phyloP scores from a whole-genome alignment of 1,284 basidiomycete species.

The Anthracocystis walkeri region DNA sequence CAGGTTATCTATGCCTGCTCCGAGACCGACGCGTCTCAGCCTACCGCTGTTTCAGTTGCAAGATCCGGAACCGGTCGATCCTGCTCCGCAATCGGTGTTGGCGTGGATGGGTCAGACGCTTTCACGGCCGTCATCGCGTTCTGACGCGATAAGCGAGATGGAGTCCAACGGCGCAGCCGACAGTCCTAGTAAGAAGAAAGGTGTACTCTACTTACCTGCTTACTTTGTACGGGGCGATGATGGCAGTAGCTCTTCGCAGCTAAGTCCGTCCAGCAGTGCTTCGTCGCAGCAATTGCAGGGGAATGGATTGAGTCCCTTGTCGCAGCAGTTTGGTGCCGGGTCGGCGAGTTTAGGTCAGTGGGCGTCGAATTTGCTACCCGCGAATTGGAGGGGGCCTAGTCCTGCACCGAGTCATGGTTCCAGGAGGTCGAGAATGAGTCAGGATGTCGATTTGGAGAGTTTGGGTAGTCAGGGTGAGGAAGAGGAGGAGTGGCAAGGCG shows the following conservation, averaged over 20 bases:
- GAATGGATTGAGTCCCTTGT: background rate
- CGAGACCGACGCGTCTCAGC: conserved; percentile 39
- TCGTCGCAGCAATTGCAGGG: conserved; percentile 13
- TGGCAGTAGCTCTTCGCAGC: conserved; percentile 12
- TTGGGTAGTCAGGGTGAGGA: conserved; percentile 27
- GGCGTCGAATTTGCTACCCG: conserved; percentile 23
- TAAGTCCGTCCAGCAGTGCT: conserved; percentile 23
- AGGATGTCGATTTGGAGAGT: conserved; percentile 39
- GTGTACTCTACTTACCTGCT: conserved; percentile 52
- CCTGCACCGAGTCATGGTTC: conserved; percentile 33
- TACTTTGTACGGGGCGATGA: conserved; percentile 56
- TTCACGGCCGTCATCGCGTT: conserved; percentile 36
- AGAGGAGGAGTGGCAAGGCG: conserved; percentile 1
- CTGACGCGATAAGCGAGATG: conserved; percentile 37
- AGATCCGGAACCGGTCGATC: conserved; percentile 41
- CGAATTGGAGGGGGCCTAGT: conserved; percentile 32
- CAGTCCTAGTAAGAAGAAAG: conserved; percentile 45
- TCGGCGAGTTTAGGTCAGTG: conserved; percentile 26
- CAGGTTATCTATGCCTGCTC: conserved; percentile 41
- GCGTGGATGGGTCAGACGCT: conserved; percentile 55
- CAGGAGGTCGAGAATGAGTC: conserved; percentile 26
- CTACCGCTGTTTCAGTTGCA: conserved; percentile 54
- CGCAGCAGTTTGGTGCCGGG: background rate
- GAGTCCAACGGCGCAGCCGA: conserved; percentile 20
- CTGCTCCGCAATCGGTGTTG: conserved; percentile 40